Conservation (phyloP, 805 yeast genomes). For the Komagataella pseudopastoris region DNA sequence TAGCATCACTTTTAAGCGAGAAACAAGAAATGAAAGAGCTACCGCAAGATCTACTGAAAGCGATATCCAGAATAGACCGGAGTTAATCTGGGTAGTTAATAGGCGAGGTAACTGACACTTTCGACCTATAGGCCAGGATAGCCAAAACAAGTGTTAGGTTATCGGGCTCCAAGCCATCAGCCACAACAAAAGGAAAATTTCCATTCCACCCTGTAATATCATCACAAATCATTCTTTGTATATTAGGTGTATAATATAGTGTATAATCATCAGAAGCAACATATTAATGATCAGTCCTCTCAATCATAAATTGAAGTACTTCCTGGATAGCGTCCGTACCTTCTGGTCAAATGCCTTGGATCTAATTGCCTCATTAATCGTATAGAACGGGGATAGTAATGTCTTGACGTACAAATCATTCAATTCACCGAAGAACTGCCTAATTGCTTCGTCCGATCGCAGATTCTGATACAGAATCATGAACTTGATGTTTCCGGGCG, state of each 20-base stretch:
- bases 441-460: slow-evolving; percentile 57
- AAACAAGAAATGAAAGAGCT: not conserved
- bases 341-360: slow-evolving; percentile 66
- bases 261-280: not conserved
- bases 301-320: slow-evolving; percentile 36
- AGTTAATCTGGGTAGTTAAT: not conserved
- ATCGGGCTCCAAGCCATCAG: too few species aligned
- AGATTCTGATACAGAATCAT: slow-evolving; percentile 49
- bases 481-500: slow-evolving; percentile 79
- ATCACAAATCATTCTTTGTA: not conserved
- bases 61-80: slow-evolving; percentile 1
- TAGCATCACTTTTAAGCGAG: not conserved
- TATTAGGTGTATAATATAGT: not conserved
- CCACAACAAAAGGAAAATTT: not conserved
- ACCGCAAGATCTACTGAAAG: slow-evolving; percentile 1
- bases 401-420: slow-evolving; percentile 85
- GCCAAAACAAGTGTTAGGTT: too few species aligned
- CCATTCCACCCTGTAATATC: not conserved
- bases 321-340: slow-evolving; percentile 59
- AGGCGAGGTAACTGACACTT: not conserved
- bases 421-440: slow-evolving; percentile 72
- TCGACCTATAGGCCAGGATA: too few species aligned
- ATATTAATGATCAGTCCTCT: slow-evolving; percentile 4
- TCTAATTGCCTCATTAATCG: slow-evolving; percentile 58
- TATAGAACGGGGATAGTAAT: slow-evolving; percentile 76